Evolutionary conservation across 257 asterid species (phyloP).

Genomic region (Eustoma russellianum): DNA sequence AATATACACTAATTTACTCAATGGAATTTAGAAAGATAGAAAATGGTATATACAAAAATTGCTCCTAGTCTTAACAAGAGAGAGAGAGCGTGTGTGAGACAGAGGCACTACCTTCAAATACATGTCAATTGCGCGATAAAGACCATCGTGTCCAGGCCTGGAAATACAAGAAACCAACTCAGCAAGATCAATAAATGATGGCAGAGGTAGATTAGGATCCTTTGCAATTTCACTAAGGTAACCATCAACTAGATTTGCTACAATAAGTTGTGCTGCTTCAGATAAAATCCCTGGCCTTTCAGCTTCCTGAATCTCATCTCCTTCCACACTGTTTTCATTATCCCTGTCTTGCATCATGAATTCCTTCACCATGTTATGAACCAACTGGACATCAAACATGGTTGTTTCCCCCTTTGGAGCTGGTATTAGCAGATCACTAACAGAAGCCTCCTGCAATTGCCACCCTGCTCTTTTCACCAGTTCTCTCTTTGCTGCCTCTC

Average conservation of each 20-base stretch:
- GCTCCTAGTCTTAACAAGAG: too few species aligned
- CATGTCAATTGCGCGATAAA: slow-evolving; percentile 79
- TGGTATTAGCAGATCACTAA: slow-evolving; percentile 62
- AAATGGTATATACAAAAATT: too few species aligned
- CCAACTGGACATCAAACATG: slow-evolving; percentile 46
- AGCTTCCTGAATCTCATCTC: slow-evolving; percentile 57
- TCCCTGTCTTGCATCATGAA: slow-evolving; percentile 46
- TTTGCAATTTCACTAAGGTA: slow-evolving; percentile 84
- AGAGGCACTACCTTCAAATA: slow-evolving; percentile 56
- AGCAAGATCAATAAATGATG: slow-evolving; percentile 50
- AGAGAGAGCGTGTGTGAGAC: too few species aligned
- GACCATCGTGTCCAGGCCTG: slow-evolving; percentile 79
- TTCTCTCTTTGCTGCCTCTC: slow-evolving; percentile 41
- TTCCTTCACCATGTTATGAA: slow-evolving; percentile 58
- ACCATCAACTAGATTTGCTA: slow-evolving; percentile 74
- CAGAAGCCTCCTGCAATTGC: slow-evolving; percentile 88
- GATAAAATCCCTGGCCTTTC: slow-evolving; percentile 69
- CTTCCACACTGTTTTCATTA: slow-evolving; percentile 13
- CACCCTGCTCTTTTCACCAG: slow-evolving; percentile 64
- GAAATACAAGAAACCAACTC: slow-evolving; percentile 63
- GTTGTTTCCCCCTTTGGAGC: slow-evolving; percentile 42
- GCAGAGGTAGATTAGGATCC: slow-evolving; percentile 62
- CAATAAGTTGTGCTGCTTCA: slow-evolving; percentile 97
- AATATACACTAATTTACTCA: too few species aligned
- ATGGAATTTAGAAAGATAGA: too few species aligned